These are phyloP conservation scores for Mortierella sp. DNA, from an alignment of 371 early-diverging fungal species.

Conservation along the genomic window DNA sequence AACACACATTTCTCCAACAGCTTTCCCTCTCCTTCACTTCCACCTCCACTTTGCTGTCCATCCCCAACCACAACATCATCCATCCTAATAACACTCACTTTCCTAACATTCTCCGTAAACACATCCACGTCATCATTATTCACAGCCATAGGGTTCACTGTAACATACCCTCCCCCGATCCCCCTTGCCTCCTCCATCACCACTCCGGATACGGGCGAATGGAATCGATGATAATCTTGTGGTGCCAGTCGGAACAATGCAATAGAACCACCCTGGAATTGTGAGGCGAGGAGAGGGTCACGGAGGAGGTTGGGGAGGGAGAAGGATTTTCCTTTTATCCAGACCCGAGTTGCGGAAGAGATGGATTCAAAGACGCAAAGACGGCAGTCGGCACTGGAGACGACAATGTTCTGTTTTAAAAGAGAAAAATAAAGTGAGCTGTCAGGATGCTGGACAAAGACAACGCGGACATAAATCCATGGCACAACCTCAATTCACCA, in stretches of 20 bases:
- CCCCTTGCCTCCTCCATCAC: slow-evolving; percentile 38
- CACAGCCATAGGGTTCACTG: slow-evolving; percentile 66
- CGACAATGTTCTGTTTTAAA: slow-evolving; percentile 60
- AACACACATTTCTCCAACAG: slow-evolving; percentile 52
- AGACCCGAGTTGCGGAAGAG: slow-evolving; percentile 68
- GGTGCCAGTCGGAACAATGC: slow-evolving; percentile 83
- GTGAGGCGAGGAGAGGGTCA: slow-evolving; percentile 52
- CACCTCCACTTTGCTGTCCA: neutral
- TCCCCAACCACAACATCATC: neutral
- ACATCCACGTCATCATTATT: slow-evolving; percentile 60
- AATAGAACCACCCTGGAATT: slow-evolving; percentile 73
- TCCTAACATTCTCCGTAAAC: slow-evolving; percentile 65
- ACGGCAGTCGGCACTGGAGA: slow-evolving; percentile 81
- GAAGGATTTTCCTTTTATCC: slow-evolving; percentile 84
- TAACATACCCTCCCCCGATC: slow-evolving; percentile 32
- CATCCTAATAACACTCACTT: slow-evolving; percentile 40
- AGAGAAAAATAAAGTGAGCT: neutral
- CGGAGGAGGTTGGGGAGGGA: slow-evolving; percentile 67
- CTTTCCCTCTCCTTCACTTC: slow-evolving; percentile 31
- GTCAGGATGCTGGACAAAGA: neutral
- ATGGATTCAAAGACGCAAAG: slow-evolving; percentile 71
- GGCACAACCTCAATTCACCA: neutral
- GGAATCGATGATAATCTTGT: slow-evolving; percentile 88
- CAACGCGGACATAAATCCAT: neutral
- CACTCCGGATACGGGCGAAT: slow-evolving; percentile 75